Evolutionary conservation across 2,329 filamentous ascomycete genomes (phyloP), one percentile per base, ranked within the genome.

Genomic region (Clarireedia homoeocarpa): DNA sequence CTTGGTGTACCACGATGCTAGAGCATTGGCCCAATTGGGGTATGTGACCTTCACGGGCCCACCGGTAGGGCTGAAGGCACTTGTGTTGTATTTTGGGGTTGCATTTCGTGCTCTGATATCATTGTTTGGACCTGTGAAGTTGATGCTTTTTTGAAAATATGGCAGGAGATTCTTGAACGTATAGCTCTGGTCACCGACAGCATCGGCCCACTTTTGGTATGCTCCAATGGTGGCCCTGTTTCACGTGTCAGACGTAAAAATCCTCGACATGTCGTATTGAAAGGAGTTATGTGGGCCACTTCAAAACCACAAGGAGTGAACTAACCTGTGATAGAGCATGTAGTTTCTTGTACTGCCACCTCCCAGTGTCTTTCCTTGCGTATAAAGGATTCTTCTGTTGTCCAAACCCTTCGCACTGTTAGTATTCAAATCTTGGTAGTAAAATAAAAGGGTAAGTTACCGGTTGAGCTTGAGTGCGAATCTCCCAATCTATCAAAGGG

Each of bases 141-240:
- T 53, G 9, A 60, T 53, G 30, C 58, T 61, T 57, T 73, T 75
- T 40, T 66, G 66, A 53, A 77, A 71, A 64, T 75, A 81, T 2
- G 74, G 74, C 17, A 74, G 66, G 38, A 79, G 70, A 9, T 71
- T 71, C 5, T 75, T 65, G 55, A 75, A 77, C 56, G 71, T 72
- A 70, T 77, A 82, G 2, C 69, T 64, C 0, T 71, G 48, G 53
- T 79, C 75, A 2, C 67, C 69, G 0, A 72, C 67, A 4, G 70
- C 60, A 34, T 70, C 63, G 2, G 70, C 73, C 77, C 76, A 79
- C 42, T 71, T 67, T 23, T 79, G 71, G 59, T 20, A 72, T 3
- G 57, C 40, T 2, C 49, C 58, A 15, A 27, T 45, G 10, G 62
- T 60, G 6, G 40, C 49, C 24, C 59, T 63, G 67, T 20, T 30